phyloP scores from a whole-genome alignment of 148 eudicot genomes.

The Silene latifolia region DNA sequence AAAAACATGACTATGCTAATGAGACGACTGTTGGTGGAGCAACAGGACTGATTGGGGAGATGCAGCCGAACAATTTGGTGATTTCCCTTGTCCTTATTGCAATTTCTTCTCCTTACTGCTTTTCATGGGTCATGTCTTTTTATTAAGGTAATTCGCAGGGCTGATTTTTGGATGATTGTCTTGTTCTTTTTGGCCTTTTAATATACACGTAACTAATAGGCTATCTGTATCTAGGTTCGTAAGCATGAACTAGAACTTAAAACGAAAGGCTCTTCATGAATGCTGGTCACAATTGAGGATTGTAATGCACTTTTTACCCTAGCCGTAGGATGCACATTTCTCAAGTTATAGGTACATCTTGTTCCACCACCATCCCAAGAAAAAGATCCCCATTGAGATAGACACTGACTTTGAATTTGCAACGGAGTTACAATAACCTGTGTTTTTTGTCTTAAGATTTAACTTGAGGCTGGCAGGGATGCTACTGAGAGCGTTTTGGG shows the following conservation, averaged over 20 bases:
- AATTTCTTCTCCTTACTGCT: neutral
- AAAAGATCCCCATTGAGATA: neutral
- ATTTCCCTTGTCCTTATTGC: neutral
- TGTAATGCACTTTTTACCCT: too few species aligned
- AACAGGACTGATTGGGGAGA: slow-evolving; percentile 19
- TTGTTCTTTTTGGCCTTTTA: neutral
- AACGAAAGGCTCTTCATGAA: neutral
- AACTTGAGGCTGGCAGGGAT: neutral
- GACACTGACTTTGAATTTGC: neutral
- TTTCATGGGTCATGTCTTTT: too few species aligned
- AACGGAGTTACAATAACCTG: neutral
- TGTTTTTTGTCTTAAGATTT: neutral
- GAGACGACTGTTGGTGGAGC: slow-evolving; percentile 21
- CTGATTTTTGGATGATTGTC: neutral
- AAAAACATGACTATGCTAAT: slow-evolving; percentile 28
- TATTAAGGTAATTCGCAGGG: too few species aligned
- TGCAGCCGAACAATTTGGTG: slow-evolving; percentile 30
- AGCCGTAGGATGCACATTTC: neutral
- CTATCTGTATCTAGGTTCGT: neutral
- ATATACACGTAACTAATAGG: neutral
- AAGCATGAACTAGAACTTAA: neutral
- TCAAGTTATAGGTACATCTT: neutral
- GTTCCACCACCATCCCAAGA: neutral
- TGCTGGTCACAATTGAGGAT: too few species aligned
- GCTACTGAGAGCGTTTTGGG: neutral